Percentiles rank a stretch among this genome's conserved stretches.
phyloP scores from a whole-genome alignment of 106 monocot species.

The Platanthera zijinensis region DNA sequence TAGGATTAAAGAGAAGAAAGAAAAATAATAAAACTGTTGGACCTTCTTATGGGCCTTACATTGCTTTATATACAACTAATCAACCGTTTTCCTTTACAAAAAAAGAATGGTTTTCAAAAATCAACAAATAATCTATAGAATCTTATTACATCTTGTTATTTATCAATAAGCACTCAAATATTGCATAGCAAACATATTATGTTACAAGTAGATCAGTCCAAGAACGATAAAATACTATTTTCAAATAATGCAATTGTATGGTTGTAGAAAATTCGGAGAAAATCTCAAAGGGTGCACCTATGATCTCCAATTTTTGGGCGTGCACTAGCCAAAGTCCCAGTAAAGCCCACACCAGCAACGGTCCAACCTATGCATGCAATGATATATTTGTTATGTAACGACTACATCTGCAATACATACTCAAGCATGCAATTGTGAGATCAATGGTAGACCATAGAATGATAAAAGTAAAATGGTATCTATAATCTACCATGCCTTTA shows the following conservation, averaged over 20 bases:
- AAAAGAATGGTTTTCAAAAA: not conserved
- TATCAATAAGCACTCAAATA: constrained; percentile 1
- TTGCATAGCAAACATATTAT: not conserved
- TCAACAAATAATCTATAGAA: not conserved
- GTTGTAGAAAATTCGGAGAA: not conserved
- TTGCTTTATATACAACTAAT: too few relatives aligned
- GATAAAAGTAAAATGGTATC: not conserved
- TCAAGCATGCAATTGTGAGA: not conserved
- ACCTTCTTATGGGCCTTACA: too few relatives aligned
- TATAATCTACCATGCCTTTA: not conserved
- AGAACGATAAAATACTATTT: not conserved
- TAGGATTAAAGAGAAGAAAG: too few relatives aligned
- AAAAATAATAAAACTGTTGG: too few relatives aligned
- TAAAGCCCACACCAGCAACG: constrained; percentile 79
- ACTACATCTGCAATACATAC: not conserved
- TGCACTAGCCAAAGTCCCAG: constrained; percentile 70
- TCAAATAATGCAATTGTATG: not conserved
- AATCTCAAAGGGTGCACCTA: constrained; percentile 37
- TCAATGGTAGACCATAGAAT: not conserved
- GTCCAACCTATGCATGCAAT: constrained; percentile 35
- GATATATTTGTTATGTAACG: not conserved
- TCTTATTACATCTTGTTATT: not conserved
- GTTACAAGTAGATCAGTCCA: not conserved
- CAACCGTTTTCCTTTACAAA: not conserved
- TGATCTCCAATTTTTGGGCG: constrained; percentile 62